Conservation (phyloP, 2,329 filamentous ascomycete species). For the Alternaria viburni region DNA sequence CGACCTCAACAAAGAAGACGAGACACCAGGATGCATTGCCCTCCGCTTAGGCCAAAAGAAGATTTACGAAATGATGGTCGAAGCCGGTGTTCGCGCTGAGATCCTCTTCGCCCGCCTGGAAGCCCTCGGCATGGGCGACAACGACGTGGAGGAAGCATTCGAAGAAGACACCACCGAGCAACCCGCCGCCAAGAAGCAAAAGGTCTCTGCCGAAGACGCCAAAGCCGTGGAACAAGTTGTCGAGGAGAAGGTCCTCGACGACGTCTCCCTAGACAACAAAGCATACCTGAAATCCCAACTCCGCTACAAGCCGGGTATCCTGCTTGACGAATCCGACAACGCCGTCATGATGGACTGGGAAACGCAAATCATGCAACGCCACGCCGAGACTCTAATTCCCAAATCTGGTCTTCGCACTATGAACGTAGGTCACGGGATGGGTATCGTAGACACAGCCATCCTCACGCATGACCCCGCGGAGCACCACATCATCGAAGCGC, state of each 20-base stretch:
- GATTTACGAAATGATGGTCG: constrained; percentile 47
- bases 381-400: constrained; percentile 71
- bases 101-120: constrained; percentile 44
- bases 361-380: constrained; percentile 80
- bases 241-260: constrained; percentile 37
- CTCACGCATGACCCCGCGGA: constrained; percentile 68
- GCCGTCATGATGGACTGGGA: constrained; percentile 97
- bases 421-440: constrained; percentile 91
- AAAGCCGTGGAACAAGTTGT: constrained; percentile 32
- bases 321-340: constrained; percentile 77
- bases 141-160: constrained; percentile 25
- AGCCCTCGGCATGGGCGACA: constrained; percentile 37
- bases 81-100: constrained; percentile 46
- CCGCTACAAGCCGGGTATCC: constrained; percentile 47
- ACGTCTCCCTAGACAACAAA: constrained; percentile 49
- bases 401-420: constrained; percentile 71
- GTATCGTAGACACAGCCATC: constrained; percentile 82
- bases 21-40: constrained; percentile 48
- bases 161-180: constrained; percentile 33
- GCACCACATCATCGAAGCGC: constrained; percentile 88
- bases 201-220: constrained; percentile 35
- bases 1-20: constrained; percentile 46
- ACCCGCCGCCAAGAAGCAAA: constrained; percentile 45
- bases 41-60: constrained; percentile 41
- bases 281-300: constrained; percentile 45